phyloP scores from a whole-genome alignment of 352 stramenopile genomes.

The Globisporangium uncinulatum region DNA sequence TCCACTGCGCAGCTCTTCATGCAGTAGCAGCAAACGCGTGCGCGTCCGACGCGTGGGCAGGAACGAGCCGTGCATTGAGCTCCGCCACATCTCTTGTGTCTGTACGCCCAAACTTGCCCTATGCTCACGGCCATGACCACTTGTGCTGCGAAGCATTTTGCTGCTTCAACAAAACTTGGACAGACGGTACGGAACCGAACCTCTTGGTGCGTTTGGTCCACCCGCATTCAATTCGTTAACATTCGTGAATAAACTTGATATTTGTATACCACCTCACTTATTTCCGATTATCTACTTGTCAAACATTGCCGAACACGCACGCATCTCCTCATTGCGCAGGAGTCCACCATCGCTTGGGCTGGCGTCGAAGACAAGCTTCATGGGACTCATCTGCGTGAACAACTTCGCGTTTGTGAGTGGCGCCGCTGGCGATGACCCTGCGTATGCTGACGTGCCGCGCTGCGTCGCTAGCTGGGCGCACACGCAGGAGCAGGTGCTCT shows the following conservation, averaged over 20 bases:
- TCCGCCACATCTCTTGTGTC: no score
- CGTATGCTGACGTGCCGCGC: slow-evolving; percentile 25
- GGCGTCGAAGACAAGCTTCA: slow-evolving; percentile 9
- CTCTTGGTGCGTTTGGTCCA: not conserved
- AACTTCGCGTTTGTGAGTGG: slow-evolving; percentile 31
- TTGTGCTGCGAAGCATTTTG: not conserved
- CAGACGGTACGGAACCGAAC: not conserved
- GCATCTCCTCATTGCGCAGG: no score
- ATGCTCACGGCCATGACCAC: no score
- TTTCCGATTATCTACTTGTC: not conserved
- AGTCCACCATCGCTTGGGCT: no score
- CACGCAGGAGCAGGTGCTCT: slow-evolving; percentile 66
- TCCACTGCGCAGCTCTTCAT: no score
- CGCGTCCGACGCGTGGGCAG: no score
- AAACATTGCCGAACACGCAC: not conserved
- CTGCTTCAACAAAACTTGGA: not conserved
- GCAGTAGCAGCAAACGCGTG: no score
- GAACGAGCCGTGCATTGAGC: no score
- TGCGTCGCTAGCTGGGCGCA: slow-evolving; percentile 73
- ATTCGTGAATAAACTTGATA: not conserved
- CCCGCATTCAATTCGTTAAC: not conserved
- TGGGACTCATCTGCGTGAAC: slow-evolving; percentile 71
- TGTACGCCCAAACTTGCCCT: no score
- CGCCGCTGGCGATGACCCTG: slow-evolving; percentile 1
- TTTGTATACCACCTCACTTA: not conserved